Evolutionary conservation across 768 basidiomycete genomes (phyloP), one percentile per base, ranked within the genome.

Genomic region (Paxillus ammoniavirescens): DNA sequence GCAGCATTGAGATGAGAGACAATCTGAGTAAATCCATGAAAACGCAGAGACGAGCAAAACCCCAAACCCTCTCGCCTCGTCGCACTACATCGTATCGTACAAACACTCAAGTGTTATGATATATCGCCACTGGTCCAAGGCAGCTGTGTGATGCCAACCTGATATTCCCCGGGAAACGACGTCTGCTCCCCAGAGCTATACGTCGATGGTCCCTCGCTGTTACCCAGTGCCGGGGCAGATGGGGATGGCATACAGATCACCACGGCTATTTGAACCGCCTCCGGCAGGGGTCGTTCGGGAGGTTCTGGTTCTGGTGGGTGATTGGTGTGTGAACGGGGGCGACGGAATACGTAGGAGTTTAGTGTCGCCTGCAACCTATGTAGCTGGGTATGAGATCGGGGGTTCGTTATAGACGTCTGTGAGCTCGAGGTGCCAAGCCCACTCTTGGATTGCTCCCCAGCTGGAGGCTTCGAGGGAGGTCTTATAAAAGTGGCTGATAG

Each of bases 171-270:
- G 10, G 61, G 49, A 15, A 49, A 35, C 4, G 53, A 23, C 50
- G 42, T 5, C 40, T 57, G 49, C 45, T 50, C 9, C 54, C 59
- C 58, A 38, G 17, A 58, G 1, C 14, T 5, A 30, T 37, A 43
- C 17, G 43, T 35, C 37, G 33, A 41, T 8, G 49, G 33, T 8
- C 49, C 43, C 33, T 31, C 26, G 13, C 37, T 30, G 0, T 26
- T 15, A 30, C 28, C 18, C 5, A 45, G 37, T n/a, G 23, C 7
- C 9, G 12, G 47, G 18, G 47, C 45, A 6, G 50, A 37, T 2
- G 48, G 62, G 8, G 64, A 63, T 7, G 81, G 81, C 79, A 82
- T 81, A 12, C 65, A 67, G 38, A 82, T 72, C 67, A 82, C 64
- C 35, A 81, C 71, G 0, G 72, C 73, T 17, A 82, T 64, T 45